Evolutionary conservation across 345 rosid genomes (phyloP).

Genomic region (Linum lewisii): DNA sequence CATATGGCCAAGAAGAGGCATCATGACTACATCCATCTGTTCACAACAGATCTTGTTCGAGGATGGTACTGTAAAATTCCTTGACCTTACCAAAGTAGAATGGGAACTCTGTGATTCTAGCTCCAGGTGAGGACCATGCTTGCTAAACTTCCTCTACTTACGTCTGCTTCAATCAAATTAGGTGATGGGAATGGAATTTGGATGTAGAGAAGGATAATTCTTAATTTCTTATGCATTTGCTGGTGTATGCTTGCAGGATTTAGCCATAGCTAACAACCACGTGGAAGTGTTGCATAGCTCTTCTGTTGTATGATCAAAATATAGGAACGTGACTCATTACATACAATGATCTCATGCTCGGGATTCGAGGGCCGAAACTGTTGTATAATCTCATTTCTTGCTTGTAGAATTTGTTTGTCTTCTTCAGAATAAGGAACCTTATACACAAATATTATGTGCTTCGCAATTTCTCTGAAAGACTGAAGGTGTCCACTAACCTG

Average conservation of each 20-base stretch:
- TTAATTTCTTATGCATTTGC: neutral
- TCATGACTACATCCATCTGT: slow-evolving; percentile 4
- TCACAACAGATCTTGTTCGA: slow-evolving; percentile 74
- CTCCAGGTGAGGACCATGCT: neutral
- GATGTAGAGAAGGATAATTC: neutral
- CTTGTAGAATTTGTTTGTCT: neutral
- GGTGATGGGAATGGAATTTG: too few species aligned
- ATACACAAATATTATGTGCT: neutral
- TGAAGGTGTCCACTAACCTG: too few species aligned
- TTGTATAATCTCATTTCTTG: neutral
- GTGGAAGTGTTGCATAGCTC: neutral
- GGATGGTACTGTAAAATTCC: slow-evolving; percentile 46
- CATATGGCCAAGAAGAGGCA: neutral
- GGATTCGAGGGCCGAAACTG: neutral
- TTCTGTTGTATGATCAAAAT: neutral
- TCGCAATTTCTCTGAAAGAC: neutral
- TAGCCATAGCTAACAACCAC: neutral
- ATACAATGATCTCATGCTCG: neutral
- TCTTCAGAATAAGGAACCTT: neutral
- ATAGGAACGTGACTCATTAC: neutral
- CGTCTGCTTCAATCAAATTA: too few species aligned
- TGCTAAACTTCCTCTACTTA: neutral
- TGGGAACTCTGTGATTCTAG: slow-evolving; percentile 37
- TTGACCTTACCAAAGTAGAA: slow-evolving; percentile 60
- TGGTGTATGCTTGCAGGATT: neutral